Evolutionary conservation across 192 early-diverging fungal genomes (phyloP), one percentile per base, ranked within the genome.

Genomic region (Oehlia diaphana): DNA sequence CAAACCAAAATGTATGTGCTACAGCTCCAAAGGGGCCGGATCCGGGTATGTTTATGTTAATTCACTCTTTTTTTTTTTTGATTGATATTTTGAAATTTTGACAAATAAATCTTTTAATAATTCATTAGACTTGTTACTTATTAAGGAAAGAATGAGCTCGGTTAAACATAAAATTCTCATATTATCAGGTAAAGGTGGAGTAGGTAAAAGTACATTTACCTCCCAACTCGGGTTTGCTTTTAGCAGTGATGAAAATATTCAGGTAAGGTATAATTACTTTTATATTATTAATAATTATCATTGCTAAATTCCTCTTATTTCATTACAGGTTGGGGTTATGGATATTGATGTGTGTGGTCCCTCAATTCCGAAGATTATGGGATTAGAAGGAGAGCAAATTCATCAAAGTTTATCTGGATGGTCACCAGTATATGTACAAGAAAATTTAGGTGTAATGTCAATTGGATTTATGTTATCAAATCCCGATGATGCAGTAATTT

Each of bases 321-420:
- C 66, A n/a, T 47, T 69, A 79, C 69, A 63, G 23, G 90, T 96
- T 3, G 98, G 98, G 2, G 92, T 98, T 44, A 92, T 96, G 76
- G 98, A 99, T 84, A 92, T 99, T 74, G 98, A 99, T 84, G 90
- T 99, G 6, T 97, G 96, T 80, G 98, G 98, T 1, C 98, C 98
- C 0, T 96, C 94, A 14, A 87, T 97, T n/a, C 97, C 97, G 9
- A 91, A 89, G 33, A 96, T 98, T 72, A 94, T 99, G 93, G 96
- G 96, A 0, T 81, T 96, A 37, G 91, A 91, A 49, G 87, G 87
- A 63, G 91, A 94, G 72, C 91, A 94, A 72, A 90, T 98, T 16
- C 98, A 99, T 84, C 90, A 92, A 74, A 90, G 91, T 12, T 86
- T 90, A 37, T 87, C 86, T 28, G 97, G 97, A 16, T 97, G 94